Percentiles rank a stretch among this genome's conserved stretches.
phyloP scores from a whole-genome alignment of 2,329 filamentous ascomycete genomes.

The Trichoderma sp. region DNA sequence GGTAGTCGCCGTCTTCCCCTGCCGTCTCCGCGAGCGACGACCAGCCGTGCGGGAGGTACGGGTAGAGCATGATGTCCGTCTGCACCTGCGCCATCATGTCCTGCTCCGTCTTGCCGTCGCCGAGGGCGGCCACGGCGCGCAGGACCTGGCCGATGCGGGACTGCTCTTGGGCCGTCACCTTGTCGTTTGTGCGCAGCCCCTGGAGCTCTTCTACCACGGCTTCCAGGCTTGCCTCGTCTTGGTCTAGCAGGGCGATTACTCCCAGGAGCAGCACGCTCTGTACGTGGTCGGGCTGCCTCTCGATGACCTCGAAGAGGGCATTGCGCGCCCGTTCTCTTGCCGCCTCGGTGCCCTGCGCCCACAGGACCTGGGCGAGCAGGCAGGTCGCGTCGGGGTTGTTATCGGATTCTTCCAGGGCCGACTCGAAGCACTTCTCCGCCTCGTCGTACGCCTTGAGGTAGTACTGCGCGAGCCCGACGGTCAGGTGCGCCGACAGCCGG shows the following conservation, averaged over 20 bases:
- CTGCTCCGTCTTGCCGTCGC: conserved; percentile 51
- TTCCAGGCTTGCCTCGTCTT: conserved; percentile 75
- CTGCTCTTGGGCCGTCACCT: conserved; percentile 64
- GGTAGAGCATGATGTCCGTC: conserved; percentile 77
- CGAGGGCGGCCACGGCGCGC: conserved; percentile 68
- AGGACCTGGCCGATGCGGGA: conserved; percentile 73
- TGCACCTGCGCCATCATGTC: conserved; percentile 67
- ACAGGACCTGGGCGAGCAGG: conserved; percentile 85
- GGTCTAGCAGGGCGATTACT: conserved; percentile 78
- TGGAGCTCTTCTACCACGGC: conserved; percentile 80
- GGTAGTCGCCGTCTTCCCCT: conserved; percentile 41
- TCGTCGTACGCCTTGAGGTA: conserved; percentile 66
- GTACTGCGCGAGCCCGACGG: conserved; percentile 80
- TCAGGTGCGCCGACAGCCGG: conserved; percentile 81
- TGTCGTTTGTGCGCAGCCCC: conserved; percentile 67
- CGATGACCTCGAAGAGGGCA: conserved; percentile 78
- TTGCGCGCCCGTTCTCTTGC: conserved; percentile 76
- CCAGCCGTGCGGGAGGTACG: conserved; percentile 81
- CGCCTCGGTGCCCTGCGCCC: conserved; percentile 79
- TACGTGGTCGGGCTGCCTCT: conserved; percentile 72
- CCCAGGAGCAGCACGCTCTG: conserved; percentile 80
- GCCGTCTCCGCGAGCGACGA: conserved; percentile 62
- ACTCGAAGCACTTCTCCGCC: conserved; percentile 77
- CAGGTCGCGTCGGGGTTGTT: conserved; percentile 83
- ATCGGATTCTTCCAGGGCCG: conserved; percentile 74